These are phyloP conservation scores for Scutellaria galericulata DNA, from an alignment of 257 asterid species.

Conservation along the genomic window DNA sequence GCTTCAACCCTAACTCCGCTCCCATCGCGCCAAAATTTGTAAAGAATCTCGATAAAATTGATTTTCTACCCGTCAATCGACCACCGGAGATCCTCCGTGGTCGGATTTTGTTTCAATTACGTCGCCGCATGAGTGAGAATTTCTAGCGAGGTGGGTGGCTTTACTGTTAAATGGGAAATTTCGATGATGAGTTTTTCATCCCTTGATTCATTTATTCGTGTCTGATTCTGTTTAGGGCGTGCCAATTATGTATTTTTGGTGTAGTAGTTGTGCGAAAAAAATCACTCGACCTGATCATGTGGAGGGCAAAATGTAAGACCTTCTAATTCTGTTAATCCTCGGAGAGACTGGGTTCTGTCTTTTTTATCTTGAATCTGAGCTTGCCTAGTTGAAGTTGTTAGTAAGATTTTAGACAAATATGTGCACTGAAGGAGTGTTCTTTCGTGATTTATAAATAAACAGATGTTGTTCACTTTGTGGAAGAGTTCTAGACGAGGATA, in stretches of 20 bases:
- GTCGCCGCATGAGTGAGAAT: background rate
- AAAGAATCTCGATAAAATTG: too few relatives aligned
- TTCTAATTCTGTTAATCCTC: background rate
- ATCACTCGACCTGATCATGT: constrained; percentile 36
- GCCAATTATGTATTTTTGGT: constrained; percentile 47
- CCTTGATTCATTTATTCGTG: background rate
- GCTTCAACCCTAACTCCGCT: too few relatives aligned
- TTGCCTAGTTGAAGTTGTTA: background rate
- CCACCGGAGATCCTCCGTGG: too few relatives aligned
- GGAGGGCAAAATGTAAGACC: constrained; percentile 58
- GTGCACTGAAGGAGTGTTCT: constrained; percentile 4
- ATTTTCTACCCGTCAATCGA: too few relatives aligned
- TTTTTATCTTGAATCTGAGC: background rate
- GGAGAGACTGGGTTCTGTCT: background rate
- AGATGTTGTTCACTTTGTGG: constrained; percentile 78
- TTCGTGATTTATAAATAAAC: constrained; percentile 31
- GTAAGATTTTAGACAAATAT: background rate
- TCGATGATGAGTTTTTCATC: background rate
- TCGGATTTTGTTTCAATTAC: background rate
- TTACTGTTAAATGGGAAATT: background rate
- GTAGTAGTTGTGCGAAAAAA: constrained; percentile 48
- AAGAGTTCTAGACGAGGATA: constrained; percentile 64
- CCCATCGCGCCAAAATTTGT: too few relatives aligned
- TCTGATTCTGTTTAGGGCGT: constrained; percentile 35
- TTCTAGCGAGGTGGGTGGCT: background rate